Base-by-base conservation (phyloP, 306 rosid genomes). In the Trifolium fragiferum region DNA sequence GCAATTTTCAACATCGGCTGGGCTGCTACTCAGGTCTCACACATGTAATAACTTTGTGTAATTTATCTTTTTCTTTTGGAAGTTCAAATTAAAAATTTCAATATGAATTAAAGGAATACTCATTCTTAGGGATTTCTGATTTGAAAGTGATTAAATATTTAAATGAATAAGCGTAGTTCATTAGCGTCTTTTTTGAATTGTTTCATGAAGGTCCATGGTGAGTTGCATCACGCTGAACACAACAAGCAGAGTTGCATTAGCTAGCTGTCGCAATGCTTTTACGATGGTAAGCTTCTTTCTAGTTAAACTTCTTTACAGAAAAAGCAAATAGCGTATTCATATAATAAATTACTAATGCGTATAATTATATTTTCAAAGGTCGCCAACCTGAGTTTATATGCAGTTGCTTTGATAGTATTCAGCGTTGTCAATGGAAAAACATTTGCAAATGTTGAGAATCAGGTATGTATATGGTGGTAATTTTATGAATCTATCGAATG, bases 21-120 rank as follows among this genome's bases (percentile, higher is more conserved):
- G 98, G 98, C 97, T 80, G 97, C 97, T 62, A 87, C 96, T 73
- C 97, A 93, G 86, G 98, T 94, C 77, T 88, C 97, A 5, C 98
- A 94, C 89, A 91, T 94, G 98, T 94, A 86, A 84, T 88, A 50
- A 74, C 82, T 74, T 82, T 23, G 33, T 55, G 30, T 27, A 66
- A 62, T 68, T 75, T 19, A 30, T 79, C 14, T 73, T 69, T 64
- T 63, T 69, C 27, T 13, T 15, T 67, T 76, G 68, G 25, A 80
- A 47, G 66, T 30, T 75, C 20, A 43, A 49, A 68, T 32, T 43
- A 7, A 50, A n/a, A 54, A 30, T 18, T 18, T 54, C 33, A 44
- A 37, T 37, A 37, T 37, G 10, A 37, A 8, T 37, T 37, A 37
- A 37, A 37, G 40, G 10, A 37, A 37, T 37, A 7, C 40, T 37